Evolutionary conservation across 805 yeast species (phyloP).

Genomic region (Kuraishia cidri): DNA sequence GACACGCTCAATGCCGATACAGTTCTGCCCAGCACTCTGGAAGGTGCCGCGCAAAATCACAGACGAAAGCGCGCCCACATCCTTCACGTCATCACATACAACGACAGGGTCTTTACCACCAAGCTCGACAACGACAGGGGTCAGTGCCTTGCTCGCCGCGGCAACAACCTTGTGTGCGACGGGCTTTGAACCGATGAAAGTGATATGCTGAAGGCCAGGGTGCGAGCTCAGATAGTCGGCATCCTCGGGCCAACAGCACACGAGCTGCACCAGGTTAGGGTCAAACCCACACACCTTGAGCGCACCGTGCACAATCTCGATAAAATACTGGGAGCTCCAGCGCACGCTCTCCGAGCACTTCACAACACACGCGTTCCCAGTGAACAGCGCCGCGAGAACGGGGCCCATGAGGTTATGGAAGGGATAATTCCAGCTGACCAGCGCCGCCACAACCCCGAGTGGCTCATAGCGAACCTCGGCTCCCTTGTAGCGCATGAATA

Average conservation of each 20-base stretch:
- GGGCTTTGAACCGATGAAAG: conserved; percentile 93
- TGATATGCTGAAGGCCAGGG: conserved; percentile 75
- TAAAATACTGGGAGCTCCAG: conserved; percentile 84
- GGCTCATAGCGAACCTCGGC: conserved; percentile 96
- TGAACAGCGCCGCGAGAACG: conserved; percentile 74
- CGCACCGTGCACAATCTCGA: conserved; percentile 62
- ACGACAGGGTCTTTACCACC: conserved; percentile 96
- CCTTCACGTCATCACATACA: conserved; percentile 72
- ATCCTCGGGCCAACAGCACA: conserved; percentile 82
- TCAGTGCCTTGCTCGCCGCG: conserved; percentile 78
- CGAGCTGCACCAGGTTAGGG: conserved; percentile 79
- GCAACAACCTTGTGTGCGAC: conserved; percentile 83
- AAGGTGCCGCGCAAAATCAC: conserved; percentile 90
- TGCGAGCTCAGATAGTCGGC: conserved; percentile 85
- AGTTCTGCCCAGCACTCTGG: conserved; percentile 96
- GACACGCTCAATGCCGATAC: conserved; percentile 95
- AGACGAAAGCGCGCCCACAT: conserved; percentile 47
- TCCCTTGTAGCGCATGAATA: conserved; percentile 80
- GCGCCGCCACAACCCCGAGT: conserved; percentile 78
- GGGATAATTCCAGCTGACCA: conserved; percentile 97
- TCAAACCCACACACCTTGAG: conserved; percentile 67
- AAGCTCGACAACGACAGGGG: conserved; percentile 91
- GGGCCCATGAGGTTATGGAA: conserved; percentile 94
- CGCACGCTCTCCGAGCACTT: conserved; percentile 95
- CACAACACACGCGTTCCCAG: conserved; percentile 87